Conservation (phyloP, 805 yeast species). For the Candida railenensis region DNA sequence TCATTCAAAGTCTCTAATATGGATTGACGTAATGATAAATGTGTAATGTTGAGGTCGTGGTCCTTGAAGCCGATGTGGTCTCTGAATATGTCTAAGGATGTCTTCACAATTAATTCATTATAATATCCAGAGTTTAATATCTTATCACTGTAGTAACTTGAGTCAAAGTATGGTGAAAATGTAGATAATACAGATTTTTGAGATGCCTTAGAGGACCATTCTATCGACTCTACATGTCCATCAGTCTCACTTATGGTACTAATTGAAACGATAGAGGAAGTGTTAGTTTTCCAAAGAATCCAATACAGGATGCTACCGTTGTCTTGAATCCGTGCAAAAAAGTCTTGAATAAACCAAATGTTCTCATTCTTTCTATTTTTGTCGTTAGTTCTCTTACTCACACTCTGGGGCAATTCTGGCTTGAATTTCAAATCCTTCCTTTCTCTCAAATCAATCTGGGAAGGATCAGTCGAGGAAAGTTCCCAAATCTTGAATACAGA, state of each 20-base stretch:
- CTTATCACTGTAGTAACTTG: conserved; percentile 42
- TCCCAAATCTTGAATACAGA: conserved; percentile 25
- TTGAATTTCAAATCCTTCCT: conserved; percentile 16
- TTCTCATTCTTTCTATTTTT: neutral
- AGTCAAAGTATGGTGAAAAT: conserved; percentile 22
- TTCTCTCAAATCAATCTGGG: conserved; percentile 8
- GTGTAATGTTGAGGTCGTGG: conserved; percentile 2
- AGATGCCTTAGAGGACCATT: conserved; percentile 14
- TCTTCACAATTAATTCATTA: conserved; percentile 45
- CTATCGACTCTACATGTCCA: conserved; percentile 13
- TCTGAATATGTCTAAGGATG: conserved; percentile 53
- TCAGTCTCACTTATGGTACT: conserved; percentile 13
- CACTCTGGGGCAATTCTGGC: conserved; percentile 14
- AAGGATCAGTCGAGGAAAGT: conserved; percentile 7
- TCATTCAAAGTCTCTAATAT: conserved; percentile 26
- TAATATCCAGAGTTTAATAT: conserved; percentile 52
- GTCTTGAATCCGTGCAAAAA: conserved; percentile 5
- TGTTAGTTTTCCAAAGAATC: conserved; percentile 64
- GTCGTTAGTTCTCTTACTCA: too few species aligned
- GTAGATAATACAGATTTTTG: conserved; percentile 8
- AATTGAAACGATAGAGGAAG: conserved; percentile 45
- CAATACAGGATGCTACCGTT: conserved; percentile 19
- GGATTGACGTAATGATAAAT: conserved; percentile 22
- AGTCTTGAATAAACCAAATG: conserved; percentile 51
- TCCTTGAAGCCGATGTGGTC: conserved; percentile 26